Base-by-base conservation (phyloP, 2,329 filamentous ascomycete genomes). In the Trichoderma aggressivum region DNA sequence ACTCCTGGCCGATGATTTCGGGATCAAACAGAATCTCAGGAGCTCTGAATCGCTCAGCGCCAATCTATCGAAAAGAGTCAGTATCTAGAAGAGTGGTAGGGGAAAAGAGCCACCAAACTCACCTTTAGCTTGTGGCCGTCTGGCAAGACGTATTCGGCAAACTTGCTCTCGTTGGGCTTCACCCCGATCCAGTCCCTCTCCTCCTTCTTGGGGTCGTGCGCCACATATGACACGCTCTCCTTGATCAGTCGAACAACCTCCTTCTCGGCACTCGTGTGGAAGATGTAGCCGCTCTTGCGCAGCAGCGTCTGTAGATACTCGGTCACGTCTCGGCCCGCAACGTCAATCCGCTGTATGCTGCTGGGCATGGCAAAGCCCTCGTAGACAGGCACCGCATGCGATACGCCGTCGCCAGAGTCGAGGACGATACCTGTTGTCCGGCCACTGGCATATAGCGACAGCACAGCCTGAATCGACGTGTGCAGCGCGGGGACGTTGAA, bases 231-330 rank as follows among this genome's bases (percentile, higher is more conserved):
- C 61, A 94, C 91, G 79, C 92, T 93, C 86, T 99, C 96, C 84
- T 99, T 99, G 84, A 99, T 98, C 81, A 94, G 88, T 75, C 95
- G 90, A 71, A 99, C 96, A n/a, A 98, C 94, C 83, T 99, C 96
- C 85, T 99, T 99, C 86, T 99, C 96, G 14, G 96, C 96, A 80
- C 94, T 98, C 21, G 96, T 99, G 83, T 98, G 95, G 81, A 99
- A 97, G 21, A 98, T 90, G 79, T 96, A 94, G 63, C 96, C 96
- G 76, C 91, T 93, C 86, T 98, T 98, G 78, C 96, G 89, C 75
- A 99, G 85, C 76, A 98, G 84, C 72, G 92, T 90, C 82, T 99
- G 96, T 83, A 99, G 86, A 80, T 99, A 90, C 82, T 99, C 96
- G 60, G 96, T 99, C 24, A 99, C 94, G 81, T 99, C 96, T 77